Base-by-base conservation (phyloP, 768 basidiomycete species). In the Serendipita sp. region DNA sequence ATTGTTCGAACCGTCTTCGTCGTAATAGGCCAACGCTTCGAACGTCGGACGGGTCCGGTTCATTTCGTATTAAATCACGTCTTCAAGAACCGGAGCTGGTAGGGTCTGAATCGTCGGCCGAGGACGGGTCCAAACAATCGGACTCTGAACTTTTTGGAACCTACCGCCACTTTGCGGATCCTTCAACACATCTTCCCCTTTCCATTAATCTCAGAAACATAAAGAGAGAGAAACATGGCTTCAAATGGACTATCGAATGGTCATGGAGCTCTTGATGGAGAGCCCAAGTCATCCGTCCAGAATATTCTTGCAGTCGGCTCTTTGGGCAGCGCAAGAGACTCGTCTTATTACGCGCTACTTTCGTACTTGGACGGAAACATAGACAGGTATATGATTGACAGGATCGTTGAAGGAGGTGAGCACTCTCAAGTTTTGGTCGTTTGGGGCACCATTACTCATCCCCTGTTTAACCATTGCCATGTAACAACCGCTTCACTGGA, bases 1-100 rank as follows among this genome's bases (percentile, higher is more conserved):
- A 66, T 80, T 82, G 64, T 81, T 81, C 66, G 91, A 87, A 62
- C 94, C 79, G 72, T 96, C 91, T 72, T 92, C 89, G 76, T 97
- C 93, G 70, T 90, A 92, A 75, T 96, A 97, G 16, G 93, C 93
- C 67, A 96, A 78, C 29, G 91, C 88, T 74, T 96, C 92, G 68
- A 91, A 82, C 43, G 86, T 77, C 64, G 77, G 76, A 62, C 33
- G 13, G 44, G 62, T 52, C 66, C 52, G 64, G 37, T 34, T 31
- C 62, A 63, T 43, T 40, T 40, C 40, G 23, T 23, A 23, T 23
- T 23, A 23, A 23, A 23, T 23, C 23, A 23, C 23, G 23, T 23
- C 23, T 23, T 23, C 23, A 23, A 23, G 23, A 23, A 23, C 23
- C 23, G 23, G 23, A 23, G 23, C 23, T 23, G 23, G 23, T 23